These are phyloP conservation scores for Calonectria fujianensis DNA, from an alignment of 2,329 filamentous ascomycete genomes.

Conservation along the genomic window DNA sequence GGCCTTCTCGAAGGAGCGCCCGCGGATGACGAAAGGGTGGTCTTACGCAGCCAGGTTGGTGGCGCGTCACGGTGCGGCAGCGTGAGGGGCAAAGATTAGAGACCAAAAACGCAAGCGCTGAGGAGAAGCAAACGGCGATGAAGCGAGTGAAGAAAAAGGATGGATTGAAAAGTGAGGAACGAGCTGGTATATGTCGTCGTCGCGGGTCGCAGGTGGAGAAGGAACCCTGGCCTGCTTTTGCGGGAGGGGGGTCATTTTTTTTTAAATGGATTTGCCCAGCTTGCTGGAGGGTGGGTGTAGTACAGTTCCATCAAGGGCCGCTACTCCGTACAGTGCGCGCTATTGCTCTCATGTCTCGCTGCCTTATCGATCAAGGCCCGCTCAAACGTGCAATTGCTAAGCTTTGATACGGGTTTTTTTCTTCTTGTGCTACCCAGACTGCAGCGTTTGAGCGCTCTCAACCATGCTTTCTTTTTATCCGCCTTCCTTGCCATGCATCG, in stretches of 20 bases:
- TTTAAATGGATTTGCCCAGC: conserved; percentile 20
- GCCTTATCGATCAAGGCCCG: conserved; percentile 10
- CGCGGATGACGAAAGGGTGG: conserved; percentile 3
- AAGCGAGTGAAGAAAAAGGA: conserved; percentile 6
- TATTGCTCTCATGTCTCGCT: not conserved
- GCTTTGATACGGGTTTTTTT: not conserved
- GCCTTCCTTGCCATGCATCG: not conserved
- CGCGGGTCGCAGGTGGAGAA: conserved; percentile 25
- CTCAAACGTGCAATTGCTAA: not conserved
- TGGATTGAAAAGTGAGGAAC: conserved; percentile 27
- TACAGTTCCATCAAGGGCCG: conserved; percentile 3
- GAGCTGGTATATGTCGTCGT: conserved; percentile 27
- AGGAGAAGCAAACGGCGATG: conserved; percentile 11
- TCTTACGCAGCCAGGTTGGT: conserved; percentile 4
- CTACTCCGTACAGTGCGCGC: conserved; percentile 18
- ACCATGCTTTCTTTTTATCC: not conserved
- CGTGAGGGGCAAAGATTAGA: not conserved
- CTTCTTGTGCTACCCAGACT: not conserved
- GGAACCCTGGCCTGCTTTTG: conserved; percentile 25
- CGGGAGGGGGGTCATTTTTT: conserved; percentile 27
- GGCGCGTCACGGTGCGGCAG: not conserved
- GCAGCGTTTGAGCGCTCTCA: not conserved
- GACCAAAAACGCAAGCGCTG: not conserved
- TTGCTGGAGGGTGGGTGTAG: conserved; percentile 17
- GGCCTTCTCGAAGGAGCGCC: conserved; percentile 10